Base-by-base conservation (phyloP, 495 filamentous ascomycete genomes). In the Penicillium mononematosum region DNA sequence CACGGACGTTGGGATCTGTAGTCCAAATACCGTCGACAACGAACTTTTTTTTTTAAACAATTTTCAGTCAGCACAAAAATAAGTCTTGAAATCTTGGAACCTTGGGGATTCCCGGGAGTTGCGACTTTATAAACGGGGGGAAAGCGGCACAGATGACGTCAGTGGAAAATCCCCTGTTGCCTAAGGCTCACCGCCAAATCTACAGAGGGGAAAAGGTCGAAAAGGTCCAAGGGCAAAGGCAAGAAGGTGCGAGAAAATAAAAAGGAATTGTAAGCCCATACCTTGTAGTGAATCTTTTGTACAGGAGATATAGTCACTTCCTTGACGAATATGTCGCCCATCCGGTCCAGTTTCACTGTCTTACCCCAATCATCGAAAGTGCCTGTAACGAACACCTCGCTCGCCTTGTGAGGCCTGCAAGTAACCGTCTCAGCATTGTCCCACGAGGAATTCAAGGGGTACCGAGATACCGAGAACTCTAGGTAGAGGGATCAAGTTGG, bases 291-390 rank as follows among this genome's bases (percentile, higher is more conserved):
- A n/a, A 93, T 83, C 73, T 92, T 94, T 51, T 87, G 77, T 12
- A 72, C 70, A 1, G 76, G 68, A 3, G 88, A 80, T 17, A 97
- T 77, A 34, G 81, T 75, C 19, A 98, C 91, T 45, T 82, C 82
- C 74, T 95, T 96, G 75, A 86, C 78, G 61, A 92, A 94, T 58
- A 75, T 63, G 46, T 83, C 82, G 60, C 81, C 85, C 22, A 83
- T 82, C 68, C 88, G 87, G 45, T 91, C 85, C 48, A 98, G 80
- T 76, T 86, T 84, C 64, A 90, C 84, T 46, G 82, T 90, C 78
- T 91, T 89, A 45, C 82, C 78, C 94, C 94, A 98, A 75, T 91
- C 83, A 72, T 98, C 93, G 69, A 98, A 98, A 47, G 89, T 93
- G 65, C 94, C 94, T 7, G 92, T 96, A 56, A 98, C 94, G 70